Evolutionary conservation across 1,284 basidiomycete species (phyloP).

Genomic region (Apiotrichum laibachii): DNA sequence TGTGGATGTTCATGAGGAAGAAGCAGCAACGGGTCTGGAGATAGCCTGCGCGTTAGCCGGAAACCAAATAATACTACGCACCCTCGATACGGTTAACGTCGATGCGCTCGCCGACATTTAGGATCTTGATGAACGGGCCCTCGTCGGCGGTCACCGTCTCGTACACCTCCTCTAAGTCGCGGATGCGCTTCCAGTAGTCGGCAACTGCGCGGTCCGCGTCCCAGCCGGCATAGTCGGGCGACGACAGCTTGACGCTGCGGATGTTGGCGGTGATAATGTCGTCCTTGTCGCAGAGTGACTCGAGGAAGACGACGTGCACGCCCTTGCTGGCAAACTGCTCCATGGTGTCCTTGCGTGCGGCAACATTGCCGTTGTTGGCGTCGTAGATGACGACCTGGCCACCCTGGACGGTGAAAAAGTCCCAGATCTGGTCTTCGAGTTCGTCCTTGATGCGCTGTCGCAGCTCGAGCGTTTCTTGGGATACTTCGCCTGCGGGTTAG

Average conservation of each 20-base stretch:
- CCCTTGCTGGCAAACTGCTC: slow-evolving; percentile 79
- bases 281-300: slow-evolving; percentile 80
- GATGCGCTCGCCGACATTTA: slow-evolving; percentile 94
- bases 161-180: slow-evolving; percentile 81
- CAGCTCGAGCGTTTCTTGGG: slow-evolving; percentile 71
- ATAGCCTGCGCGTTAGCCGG: slow-evolving; percentile 43
- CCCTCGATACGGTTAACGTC: slow-evolving; percentile 72
- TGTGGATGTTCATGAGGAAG: slow-evolving; percentile 98
- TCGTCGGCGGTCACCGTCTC: slow-evolving; percentile 60
- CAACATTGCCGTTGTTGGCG: slow-evolving; percentile 88
- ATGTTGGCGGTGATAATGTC: slow-evolving; percentile 94
- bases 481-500: slow-evolving; percentile 62
- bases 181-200: slow-evolving; percentile 88
- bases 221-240: slow-evolving; percentile 93
- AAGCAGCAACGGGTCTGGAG: slow-evolving; percentile 67
- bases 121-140: slow-evolving; percentile 92
- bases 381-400: slow-evolving; percentile 99
- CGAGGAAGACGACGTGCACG: slow-evolving; percentile 89
- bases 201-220: slow-evolving; percentile 83
- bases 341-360: slow-evolving; percentile 66
- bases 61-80: slow-evolving; percentile 20
- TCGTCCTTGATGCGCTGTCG: slow-evolving; percentile 70
- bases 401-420: slow-evolving; percentile 71
- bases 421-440: slow-evolving; percentile 82
- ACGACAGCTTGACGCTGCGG: slow-evolving; percentile 94